Evolutionary conservation across 129 eudicot genomes (phyloP), one percentile per base, ranked within the genome.

Genomic region (Artemisia tridentata): DNA sequence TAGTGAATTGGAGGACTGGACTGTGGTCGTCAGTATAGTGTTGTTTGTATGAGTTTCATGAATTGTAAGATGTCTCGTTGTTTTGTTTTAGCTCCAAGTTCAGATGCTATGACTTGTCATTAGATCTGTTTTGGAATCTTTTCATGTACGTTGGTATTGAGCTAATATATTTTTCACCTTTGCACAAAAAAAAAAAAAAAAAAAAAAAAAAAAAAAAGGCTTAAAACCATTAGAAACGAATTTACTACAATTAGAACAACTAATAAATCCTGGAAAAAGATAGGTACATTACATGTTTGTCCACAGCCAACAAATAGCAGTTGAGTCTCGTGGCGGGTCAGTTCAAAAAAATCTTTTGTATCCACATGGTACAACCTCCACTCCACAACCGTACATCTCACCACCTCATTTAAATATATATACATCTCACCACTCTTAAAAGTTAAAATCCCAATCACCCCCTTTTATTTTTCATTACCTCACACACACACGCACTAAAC

Each of bases 321-420:
- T 74, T 79, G 86, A 74, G 81, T 72, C 80, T 64, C 76, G 84
- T 82, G 83, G 82, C 53, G 80, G 75, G 80, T 67, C 83, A 77
- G 68, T 65, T 73, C 58, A 63, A 38, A 16, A 38, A 16, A 20
- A 67, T 54, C 48, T 18, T 65, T 72, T 21, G 64, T 20, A 72
- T 49, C 56, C 19, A 13, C 43, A 72, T 63, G 52, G 79, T 76
- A 82, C 90, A 82, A 82, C 90, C 29, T 64, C 27, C 25, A 7
- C 50, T 6, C 46, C 76, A 75, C 80, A 81, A 17, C 21, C 21
- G 16, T 65, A 47, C 66, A 67, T 66, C 62, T 52, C 49, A 19
- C 0, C 63, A 4, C 41, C 14, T 72, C 79, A 48, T 73, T 70
- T 58, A 16, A 48, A 63, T 45, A 43, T 79, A 50, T 70, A 62